Base-by-base conservation (phyloP, 2,329 filamentous ascomycete genomes). In the Hirsutella minnesotensis region DNA sequence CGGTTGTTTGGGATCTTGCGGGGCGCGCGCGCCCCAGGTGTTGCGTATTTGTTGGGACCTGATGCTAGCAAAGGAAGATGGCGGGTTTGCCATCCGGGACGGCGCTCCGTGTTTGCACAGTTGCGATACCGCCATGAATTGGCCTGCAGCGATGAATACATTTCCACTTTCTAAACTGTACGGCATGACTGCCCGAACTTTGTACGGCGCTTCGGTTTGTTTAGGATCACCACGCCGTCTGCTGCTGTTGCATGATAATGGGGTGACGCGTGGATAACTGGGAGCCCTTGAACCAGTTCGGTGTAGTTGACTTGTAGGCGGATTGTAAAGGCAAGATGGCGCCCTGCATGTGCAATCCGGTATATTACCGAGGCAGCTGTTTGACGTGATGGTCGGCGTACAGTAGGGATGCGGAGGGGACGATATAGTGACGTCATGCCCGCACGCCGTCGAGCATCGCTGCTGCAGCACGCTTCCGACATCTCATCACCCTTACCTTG, bases 111-210 rank as follows among this genome's bases (percentile, higher is more conserved):
- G 36, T 33, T 43, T 20, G 53, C 55, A 51, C 46, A 53, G 51
- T 53, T 58, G 51, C 51, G 51, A 59, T 50, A 49, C 48, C 49
- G 54, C 53, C 53, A 56, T 50, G 48, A n/a, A 35, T 47, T 44
- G 54, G 47, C 49, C 54, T 48, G 54, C 55, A 63, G 64, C 62
- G 63, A 50, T 64, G 56, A 60, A 64, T 51, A 49, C 48, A 57
- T 60, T 58, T 27, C 12, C 24, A 7, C 7, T 12, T 7, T 27
- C 12, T 27, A n/a, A n/a, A n/a, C n/a, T n/a, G n/a, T n/a, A n/a
- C n/a, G n/a, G n/a, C n/a, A n/a, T n/a, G n/a, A n/a, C n/a, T n/a
- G n/a, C n/a, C n/a, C n/a, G n/a, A n/a, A n/a, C n/a, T n/a, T n/a
- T n/a, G n/a, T n/a, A n/a, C n/a, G n/a, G n/a, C n/a, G n/a, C n/a